Base-by-base conservation (phyloP, 495 filamentous ascomycete genomes). In the Penicillium herquei region DNA sequence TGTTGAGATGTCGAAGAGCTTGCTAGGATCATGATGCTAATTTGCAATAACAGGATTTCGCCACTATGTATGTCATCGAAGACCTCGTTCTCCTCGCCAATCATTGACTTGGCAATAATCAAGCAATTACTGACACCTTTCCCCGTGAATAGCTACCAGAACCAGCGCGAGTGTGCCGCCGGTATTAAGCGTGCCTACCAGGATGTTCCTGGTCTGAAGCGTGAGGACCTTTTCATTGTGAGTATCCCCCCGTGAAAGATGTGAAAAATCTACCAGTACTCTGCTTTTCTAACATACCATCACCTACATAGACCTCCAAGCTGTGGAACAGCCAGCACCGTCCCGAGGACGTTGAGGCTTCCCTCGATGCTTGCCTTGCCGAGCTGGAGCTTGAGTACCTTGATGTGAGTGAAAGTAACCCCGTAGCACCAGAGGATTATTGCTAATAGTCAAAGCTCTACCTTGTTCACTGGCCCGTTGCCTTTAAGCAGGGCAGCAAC, bases 401-500 rank as follows among this genome's bases (percentile, higher is more conserved):
- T 52, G 77, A 79, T 56, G 72, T 76, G 69, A 12, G 71, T 43
- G 3, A 14, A 13, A 14, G 35, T n/a, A 9, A 31, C 6, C 13
- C 11, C 7, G 0, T 26, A 4, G 21, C 21, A 26, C 21, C 1
- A 26, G 4, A 26, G 21, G 4, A 26, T 26, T 1, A 26, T 26
- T 26, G 34, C 55, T 59, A 46, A 66, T 14, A 1, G 10, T 9
- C n/a, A 1, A 45, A 75, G 71, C 73, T 80, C 21, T 80, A 79
- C 70, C 77, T 80, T 39, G 72, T 80, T 45, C 78, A 80, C 72
- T 80, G 73, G 73, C 78, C 78, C 58, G 73, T 78, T 30, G 63
- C 77, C 43, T 79, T 80, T 67, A 65, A 71, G 62, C 67, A 66
- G 46, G 75, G 76, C 57, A 56, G 60, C 49, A 57, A 66, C 10